Base-by-base conservation (phyloP, 352 stramenopile genomes). In the Pythium rishiriense region DNA sequence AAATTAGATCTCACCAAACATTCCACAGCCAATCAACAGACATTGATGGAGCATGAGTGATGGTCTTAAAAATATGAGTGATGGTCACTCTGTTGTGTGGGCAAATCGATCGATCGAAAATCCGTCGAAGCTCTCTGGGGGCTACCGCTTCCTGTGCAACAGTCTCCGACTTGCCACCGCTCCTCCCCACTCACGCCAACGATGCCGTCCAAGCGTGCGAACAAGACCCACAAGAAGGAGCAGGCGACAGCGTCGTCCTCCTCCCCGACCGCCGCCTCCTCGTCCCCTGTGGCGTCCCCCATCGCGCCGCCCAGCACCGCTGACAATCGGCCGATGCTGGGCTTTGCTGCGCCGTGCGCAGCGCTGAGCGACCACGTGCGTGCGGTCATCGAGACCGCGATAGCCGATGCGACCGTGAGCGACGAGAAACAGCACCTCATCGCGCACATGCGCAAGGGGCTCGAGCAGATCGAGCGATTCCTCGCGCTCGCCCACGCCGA, bases 391-490 rank as follows among this genome's bases (percentile, higher is more conserved):
- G 75, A 87, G 28, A 5, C 21, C 1, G 42, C 80, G 14, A 76
- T 86, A 29, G 49, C 19, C 1, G 37, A 63, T 19, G 24, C 41
- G 1, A 47, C n/a, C 14, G 47, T 64, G 8, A 41, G 49, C 9
- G 54, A 72, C 26, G 33, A 60, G 24, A 33, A 72, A 28, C 51
- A 70, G 33, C 57, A 70, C 14, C 45, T 71, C 11, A 61, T 78
- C 9, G n/a, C 66, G 6, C 81, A 90, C 69, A 78, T 88, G 61
- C 71, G 59, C 47, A 72, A 67, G 31, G 81, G 81, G 7, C 70
- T 76, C 29, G 60, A 46, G 54, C 81, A 90, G 61, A 73, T 90
- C 35, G 72, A 86, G 22, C 62, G 56, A n/a, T 90, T 86, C 62
- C 42, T 90, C 45, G 58, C 58, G 33, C 58, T 47, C 24, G 69